Conservation (phyloP, 164 flowering plant genomes). For the Vitis amurensis region DNA sequence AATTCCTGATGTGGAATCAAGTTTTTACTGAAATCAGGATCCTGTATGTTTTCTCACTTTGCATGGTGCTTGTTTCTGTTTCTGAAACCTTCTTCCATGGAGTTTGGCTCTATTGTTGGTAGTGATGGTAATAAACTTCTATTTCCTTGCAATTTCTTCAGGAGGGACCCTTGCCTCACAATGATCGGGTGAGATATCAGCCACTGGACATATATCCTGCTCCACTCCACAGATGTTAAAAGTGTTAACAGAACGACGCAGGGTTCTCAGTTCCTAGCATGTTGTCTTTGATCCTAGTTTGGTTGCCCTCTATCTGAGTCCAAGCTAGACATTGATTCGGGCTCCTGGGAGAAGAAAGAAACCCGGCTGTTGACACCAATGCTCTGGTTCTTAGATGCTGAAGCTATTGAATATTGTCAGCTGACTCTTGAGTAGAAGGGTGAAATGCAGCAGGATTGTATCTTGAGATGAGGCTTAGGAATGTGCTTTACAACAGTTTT, state of each 20-base stretch:
- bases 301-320: too few relatives aligned
- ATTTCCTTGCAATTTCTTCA: constrained; percentile 21
- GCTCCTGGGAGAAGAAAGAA: too few relatives aligned
- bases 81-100: too few relatives aligned
- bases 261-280: too few relatives aligned
- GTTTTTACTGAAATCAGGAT: too few relatives aligned
- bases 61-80: too few relatives aligned
- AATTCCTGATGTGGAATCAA: too few relatives aligned
- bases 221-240: constrained; percentile 71
- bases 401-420: background rate
- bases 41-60: too few relatives aligned
- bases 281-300: too few relatives aligned
- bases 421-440: too few relatives aligned
- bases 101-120: too few relatives aligned
- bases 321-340: too few relatives aligned
- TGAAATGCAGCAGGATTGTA: background rate
- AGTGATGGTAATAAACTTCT: background rate
- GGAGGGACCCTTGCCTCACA: constrained; percentile 80
- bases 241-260: background rate
- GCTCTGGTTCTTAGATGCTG: background rate
- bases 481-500: background rate
- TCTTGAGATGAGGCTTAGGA: background rate
- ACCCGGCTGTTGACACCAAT: background rate
- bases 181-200: constrained; percentile 53
- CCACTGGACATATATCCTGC: constrained; percentile 86